Evolutionary conservation across 108 stramenopile genomes (phyloP).

Genomic region (Cylindrotheca fusiformis): DNA sequence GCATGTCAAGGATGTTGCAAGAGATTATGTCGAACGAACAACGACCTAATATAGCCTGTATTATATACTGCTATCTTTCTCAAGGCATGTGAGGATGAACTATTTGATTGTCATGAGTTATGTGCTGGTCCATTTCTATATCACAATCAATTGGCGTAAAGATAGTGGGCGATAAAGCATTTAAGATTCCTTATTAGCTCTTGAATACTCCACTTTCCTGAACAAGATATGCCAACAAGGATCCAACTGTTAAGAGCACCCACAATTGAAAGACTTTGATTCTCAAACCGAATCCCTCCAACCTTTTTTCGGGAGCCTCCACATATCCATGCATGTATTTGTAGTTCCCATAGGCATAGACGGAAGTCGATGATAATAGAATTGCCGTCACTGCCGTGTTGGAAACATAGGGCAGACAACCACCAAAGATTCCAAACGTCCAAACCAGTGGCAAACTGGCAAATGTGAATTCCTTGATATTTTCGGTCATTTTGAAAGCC

Average conservation of each 20-base stretch:
- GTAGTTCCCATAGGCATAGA: slow-evolving; percentile 4
- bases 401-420: slow-evolving; percentile 11
- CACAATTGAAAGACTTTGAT: slow-evolving; percentile 8
- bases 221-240: too few relatives aligned
- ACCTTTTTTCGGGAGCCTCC: slow-evolving; percentile 5
- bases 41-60: not conserved
- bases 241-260: slow-evolving; percentile 16
- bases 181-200: too few relatives aligned
- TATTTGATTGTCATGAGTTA: not conserved
- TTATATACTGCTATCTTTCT: too few relatives aligned
- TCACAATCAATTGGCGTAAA: too few relatives aligned
- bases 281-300: slow-evolving; percentile 12
- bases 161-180: too few relatives aligned
- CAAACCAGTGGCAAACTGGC: slow-evolving; percentile 15
- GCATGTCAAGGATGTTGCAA: slow-evolving; percentile 90
- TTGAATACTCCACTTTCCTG: too few relatives aligned
- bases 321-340: too few relatives aligned
- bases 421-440: slow-evolving; percentile 11
- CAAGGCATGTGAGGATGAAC: too few relatives aligned
- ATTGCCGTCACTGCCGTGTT: slow-evolving; percentile 2
- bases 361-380: not conserved
- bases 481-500: slow-evolving; percentile 21
- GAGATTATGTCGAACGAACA: slow-evolving; percentile 64
- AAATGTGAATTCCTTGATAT: slow-evolving; percentile 22
- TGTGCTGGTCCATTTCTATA: too few relatives aligned